Evolutionary conservation across 2,329 filamentous ascomycete species (phyloP), one percentile per base, ranked within the genome.

Genomic region (Apiospora saccharicola): DNA sequence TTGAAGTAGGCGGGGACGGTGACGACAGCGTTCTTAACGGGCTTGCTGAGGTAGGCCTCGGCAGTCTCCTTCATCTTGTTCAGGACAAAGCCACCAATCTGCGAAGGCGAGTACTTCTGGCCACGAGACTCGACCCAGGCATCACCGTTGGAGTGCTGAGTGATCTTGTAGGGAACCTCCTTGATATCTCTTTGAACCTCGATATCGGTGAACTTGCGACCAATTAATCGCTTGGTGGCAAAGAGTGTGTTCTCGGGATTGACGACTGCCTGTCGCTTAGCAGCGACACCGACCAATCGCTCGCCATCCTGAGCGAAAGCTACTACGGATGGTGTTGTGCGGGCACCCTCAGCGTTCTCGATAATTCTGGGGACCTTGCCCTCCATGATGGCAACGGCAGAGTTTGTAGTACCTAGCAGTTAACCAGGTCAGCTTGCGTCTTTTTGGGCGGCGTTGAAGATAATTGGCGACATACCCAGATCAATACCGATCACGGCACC

Each of bases 1-100:
- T 98, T 98, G 91, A 98, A 98, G 90, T 98, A 98, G 80, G 95
- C 95, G 75, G 95, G 95, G 49, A 98, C 95, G 74, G 96, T 98
- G 78, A 98, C 96, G 74, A 98, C 96, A 79, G 95, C 96, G 83
- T 98, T 98, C 90, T 97, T 96, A 81, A 97, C 87, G 74, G 91
- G 90, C 89, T 95, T 97, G 86, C 93, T 91, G 77, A 98, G 90
- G 87, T 97, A 98, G 75, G 93, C 89, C 88, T 98, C 95, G 76
- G 96, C 96, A 70, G 96, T 98, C 90, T 98, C 96, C 91, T 97
- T 98, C 96, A 98, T 98, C 91, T 98, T 98, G 85, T 95, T 92
- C 80, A 98, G 90, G 77, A 98, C 90, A 85, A 98, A 98, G 81
- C 95, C 96, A 90, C 96, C 96, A 76, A 98, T 94, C 86, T 98